phyloP scores from a whole-genome alignment of 2,329 filamentous ascomycete genomes.

The Hypoxylon sp. region DNA sequence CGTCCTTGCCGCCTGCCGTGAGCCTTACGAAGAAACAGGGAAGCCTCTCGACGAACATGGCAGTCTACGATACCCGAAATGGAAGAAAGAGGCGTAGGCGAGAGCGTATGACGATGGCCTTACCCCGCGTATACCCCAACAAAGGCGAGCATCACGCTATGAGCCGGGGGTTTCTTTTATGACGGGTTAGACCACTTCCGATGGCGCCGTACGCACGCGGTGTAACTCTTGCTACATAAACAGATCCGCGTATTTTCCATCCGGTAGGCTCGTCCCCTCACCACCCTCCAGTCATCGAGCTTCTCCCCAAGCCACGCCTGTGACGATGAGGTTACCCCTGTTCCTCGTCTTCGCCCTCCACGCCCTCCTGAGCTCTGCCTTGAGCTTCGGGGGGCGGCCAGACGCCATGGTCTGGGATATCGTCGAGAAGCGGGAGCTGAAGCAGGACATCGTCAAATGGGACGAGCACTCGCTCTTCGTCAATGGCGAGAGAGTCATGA shows the following conservation, averaged over 20 bases:
- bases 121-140: constrained; percentile 37
- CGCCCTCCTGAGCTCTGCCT: constrained; percentile 27
- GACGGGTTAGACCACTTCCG: constrained; percentile 6
- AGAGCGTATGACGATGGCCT: constrained; percentile 4
- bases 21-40: constrained; percentile 15
- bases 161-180: constrained; percentile 19
- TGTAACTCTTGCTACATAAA: constrained; percentile 25
- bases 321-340: constrained; percentile 29
- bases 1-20: constrained; percentile 12
- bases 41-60: constrained; percentile 16
- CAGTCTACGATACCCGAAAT: constrained; percentile 17
- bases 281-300: constrained; percentile 1
- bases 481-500: constrained; percentile 69
- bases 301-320: background rate
- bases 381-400: constrained; percentile 23
- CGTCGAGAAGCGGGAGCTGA: constrained; percentile 14
- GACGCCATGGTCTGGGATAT: constrained; percentile 26
- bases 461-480: constrained; percentile 72
- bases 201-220: constrained; percentile 1
- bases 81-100: constrained; percentile 1
- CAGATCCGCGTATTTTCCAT: background rate
- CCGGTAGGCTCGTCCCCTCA: constrained; percentile 1
- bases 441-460: constrained; percentile 61
- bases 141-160: constrained; percentile 9
- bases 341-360: constrained; percentile 22